Percentiles rank a stretch among this genome's conserved stretches.
These are phyloP conservation scores for Inga oerstediana DNA, from an alignment of 306 rosid species.

Conservation along the genomic window DNA sequence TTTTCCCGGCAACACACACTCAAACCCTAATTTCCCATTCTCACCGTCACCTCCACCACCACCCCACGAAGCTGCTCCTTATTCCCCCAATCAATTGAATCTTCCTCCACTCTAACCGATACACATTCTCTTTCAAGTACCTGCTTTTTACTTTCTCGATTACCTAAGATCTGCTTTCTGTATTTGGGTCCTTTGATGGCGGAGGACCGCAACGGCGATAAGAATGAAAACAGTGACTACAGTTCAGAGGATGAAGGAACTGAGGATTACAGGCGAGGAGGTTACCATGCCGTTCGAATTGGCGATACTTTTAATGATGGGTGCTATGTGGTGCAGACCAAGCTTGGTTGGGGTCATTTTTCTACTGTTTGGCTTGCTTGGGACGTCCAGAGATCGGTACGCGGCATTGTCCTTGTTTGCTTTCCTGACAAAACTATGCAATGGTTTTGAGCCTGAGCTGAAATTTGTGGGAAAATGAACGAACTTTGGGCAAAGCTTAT, in stretches of 20 bases:
- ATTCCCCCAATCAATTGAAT: background rate
- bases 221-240: constrained; percentile 71
- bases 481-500: background rate
- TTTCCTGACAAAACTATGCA: background rate
- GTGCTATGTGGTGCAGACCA: constrained; percentile 80
- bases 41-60: constrained; percentile 6
- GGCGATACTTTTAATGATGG: constrained; percentile 85
- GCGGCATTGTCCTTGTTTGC: constrained; percentile 28
- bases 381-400: constrained; percentile 61
- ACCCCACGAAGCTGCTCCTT: background rate
- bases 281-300: constrained; percentile 92
- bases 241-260: constrained; percentile 97
- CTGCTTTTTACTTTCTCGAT: background rate
- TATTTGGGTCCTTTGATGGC: constrained; percentile 57
- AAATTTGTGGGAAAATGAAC: constrained; percentile 19
- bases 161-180: constrained; percentile 4
- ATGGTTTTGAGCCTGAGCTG: background rate
- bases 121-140: background rate
- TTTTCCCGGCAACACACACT: constrained; percentile 54
- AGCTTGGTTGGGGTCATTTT: constrained; percentile 99
- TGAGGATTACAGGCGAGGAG: constrained; percentile 97
- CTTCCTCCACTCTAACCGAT: background rate
- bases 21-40: constrained; percentile 53
- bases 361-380: constrained; percentile 99
- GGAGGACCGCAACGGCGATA: constrained; percentile 59